Base-by-base conservation (phyloP, 805 yeast genomes). In the Lachancea kluyveri region DNA sequence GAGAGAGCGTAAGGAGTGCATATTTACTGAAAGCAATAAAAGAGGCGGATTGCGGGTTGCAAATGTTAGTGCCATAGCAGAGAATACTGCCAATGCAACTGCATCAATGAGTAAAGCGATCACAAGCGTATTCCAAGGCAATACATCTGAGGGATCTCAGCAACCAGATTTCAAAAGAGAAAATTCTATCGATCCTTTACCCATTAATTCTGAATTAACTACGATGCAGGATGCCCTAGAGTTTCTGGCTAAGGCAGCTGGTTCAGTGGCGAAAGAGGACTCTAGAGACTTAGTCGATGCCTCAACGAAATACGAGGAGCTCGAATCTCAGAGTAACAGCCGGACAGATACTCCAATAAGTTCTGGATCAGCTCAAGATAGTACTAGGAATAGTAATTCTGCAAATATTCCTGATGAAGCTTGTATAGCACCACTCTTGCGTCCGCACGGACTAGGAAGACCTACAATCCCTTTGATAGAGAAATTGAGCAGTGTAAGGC, bases 1-100 rank as follows among this genome's bases (percentile, higher is more conserved):
- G 39, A 67, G 96, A 26, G 96, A 88, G 50, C 65, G 94, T 10
- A 74, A 73, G 43, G 86, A 79, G 44, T 88, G 97, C 58, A 77
- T 79, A 10, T 76, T 83, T 41, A 69, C 70, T n/a, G 29, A 31
- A 13, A 20, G 17, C 8, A 22, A 13, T n/a, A 31, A 25, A 17
- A 24, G 35, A 3, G 35, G 35, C 9, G 35, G 35, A 4, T n/a
- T 13, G 4, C 17, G 35, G 16, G 28, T 25, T 8, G 30, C 35
- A 5, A 31, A 31, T 7, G 28, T 23, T 11, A 31, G 35, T 24
- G 3, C 21, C 4, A 17, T 26, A 7, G 25, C 23, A 11, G 13
- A 24, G 3, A 25, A 31, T 23, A 24, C 24, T n/a, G 35, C 25
- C n/a, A 24, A 17, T 11, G 35, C 28, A 10, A 27, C 28, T 5